Evolutionary conservation across 2,329 filamentous ascomycete genomes (phyloP).

Genomic region (Cadophora sp.): DNA sequence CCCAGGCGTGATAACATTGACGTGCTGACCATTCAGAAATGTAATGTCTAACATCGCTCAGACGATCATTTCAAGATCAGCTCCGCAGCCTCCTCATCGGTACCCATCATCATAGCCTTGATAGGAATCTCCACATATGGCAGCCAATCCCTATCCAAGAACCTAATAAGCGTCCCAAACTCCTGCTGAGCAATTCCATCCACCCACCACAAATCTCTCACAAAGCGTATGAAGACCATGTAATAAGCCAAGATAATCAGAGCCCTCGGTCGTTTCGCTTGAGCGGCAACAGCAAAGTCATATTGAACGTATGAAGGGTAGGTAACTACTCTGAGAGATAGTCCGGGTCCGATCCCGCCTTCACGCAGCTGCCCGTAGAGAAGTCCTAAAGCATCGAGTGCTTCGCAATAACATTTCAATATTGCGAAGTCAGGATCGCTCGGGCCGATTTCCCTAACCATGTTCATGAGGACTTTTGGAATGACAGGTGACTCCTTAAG

Average conservation of each 20-base stretch:
- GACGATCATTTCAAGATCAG: constrained; percentile 25
- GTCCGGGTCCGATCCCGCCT: constrained; percentile 32
- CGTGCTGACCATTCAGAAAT: background rate
- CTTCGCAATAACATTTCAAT: constrained; percentile 36
- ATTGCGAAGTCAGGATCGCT: constrained; percentile 38
- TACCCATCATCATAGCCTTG: constrained; percentile 19
- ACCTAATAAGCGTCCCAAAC: constrained; percentile 24
- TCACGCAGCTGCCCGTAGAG: constrained; percentile 40
- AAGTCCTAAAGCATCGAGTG: constrained; percentile 37
- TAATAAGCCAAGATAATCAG: constrained; percentile 34
- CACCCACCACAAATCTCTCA: constrained; percentile 33
- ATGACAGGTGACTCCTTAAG: constrained; percentile 33
- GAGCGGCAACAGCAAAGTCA: constrained; percentile 29
- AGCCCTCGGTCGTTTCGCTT: constrained; percentile 27
- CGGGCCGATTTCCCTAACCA: constrained; percentile 35
- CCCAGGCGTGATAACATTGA: background rate
- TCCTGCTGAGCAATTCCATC: constrained; percentile 31
- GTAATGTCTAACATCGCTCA: background rate
- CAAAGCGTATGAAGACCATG: constrained; percentile 32
- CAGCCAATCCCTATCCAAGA: constrained; percentile 25
- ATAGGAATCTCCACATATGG: constrained; percentile 29
- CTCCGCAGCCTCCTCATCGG: constrained; percentile 23
- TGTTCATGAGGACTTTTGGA: constrained; percentile 35
- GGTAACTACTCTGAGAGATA: constrained; percentile 37
- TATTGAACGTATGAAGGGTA: constrained; percentile 35